Base-by-base conservation (phyloP, 352 stramenopile genomes). In the Globisporangium paddicum region DNA sequence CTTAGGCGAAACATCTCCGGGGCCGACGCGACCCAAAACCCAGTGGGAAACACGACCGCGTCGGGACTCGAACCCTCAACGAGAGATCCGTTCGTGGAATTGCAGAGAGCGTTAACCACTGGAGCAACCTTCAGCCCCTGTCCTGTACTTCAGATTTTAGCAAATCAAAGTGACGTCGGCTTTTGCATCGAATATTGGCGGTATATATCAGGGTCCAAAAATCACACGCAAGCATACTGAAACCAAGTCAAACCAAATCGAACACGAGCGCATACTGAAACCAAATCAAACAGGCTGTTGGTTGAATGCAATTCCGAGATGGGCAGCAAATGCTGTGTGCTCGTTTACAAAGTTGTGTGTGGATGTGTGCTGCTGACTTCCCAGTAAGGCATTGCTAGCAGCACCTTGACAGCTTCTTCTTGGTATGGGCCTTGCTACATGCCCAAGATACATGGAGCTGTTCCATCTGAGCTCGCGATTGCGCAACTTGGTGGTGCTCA, bases 141-240 rank as follows among this genome's bases (percentile, higher is more conserved):
- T n/a, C n/a, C n/a, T n/a, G n/a, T n/a, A n/a, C n/a, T n/a, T n/a
- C n/a, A n/a, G n/a, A n/a, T n/a, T 40, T 40, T n/a, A 14, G 10
- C 11, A 14, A 40, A 40, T n/a, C n/a, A 40, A n/a, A 16, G 3
- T 42, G 38, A 11, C 47, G 10, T 54, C 47, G 47, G 1, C 4
- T 54, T 23, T 30, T 28, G 18, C 5, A 41, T 3, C 47, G n/a
- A 54, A 54, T 28, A 11, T 54, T n/a, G 0, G 47, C 10, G 47
- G 47, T 54, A 54, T 54, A 41, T 54, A 54, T 54, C 47, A 53
- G 47, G 28, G n/a, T n/a, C n/a, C n/a, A n/a, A n/a, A n/a, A n/a
- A 32, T 32, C 28, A 32, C 3, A 6, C 28, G n/a, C 47, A 1
- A 2, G 47, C n/a, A n/a, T 54, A 54, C 26, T 41, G 5, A 41